phyloP scores from a whole-genome alignment of 1,284 basidiomycete species.

The Ceratobasidium sp. region DNA sequence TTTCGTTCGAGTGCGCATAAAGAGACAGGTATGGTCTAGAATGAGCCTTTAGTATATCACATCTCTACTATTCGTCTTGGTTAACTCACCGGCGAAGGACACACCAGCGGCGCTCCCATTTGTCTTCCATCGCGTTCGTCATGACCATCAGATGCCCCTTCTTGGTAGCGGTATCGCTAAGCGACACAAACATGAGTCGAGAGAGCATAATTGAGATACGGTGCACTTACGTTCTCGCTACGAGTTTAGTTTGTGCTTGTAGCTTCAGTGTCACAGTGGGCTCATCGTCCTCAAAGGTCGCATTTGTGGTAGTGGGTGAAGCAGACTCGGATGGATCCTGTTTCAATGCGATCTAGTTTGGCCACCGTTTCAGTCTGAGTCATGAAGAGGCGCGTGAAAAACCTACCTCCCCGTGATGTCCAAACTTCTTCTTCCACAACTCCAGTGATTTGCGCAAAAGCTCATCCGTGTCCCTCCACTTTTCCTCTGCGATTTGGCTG shows the following conservation, averaged over 20 bases:
- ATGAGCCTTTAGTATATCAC: conserved; percentile 27
- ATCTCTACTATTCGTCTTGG: background rate
- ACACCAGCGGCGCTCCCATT: conserved; percentile 87
- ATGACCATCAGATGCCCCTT: conserved; percentile 82
- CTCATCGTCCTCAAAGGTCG: conserved; percentile 52
- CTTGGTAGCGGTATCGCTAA: conserved; percentile 82
- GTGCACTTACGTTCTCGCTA: conserved; percentile 67
- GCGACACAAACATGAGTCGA: conserved; percentile 14
- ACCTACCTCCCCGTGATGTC: conserved; percentile 73
- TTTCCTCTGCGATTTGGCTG: conserved; percentile 56
- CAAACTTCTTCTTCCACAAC: conserved; percentile 84
- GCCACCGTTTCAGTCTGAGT: conserved; percentile 5
- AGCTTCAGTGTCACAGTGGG: conserved; percentile 66
- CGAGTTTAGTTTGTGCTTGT: conserved; percentile 71
- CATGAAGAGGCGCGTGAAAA: background rate
- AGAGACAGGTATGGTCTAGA: conserved; percentile 87
- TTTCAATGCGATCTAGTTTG: conserved; percentile 72
- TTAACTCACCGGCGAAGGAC: conserved; percentile 77
- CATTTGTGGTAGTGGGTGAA: conserved; percentile 53
- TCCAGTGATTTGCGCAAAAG: conserved; percentile 69
- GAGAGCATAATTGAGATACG: conserved; percentile 1
- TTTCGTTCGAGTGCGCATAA: conserved; percentile 79
- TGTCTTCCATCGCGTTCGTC: conserved; percentile 75
- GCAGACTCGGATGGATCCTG: conserved; percentile 66
- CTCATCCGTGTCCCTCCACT: conserved; percentile 65